These are phyloP conservation scores for Plasmodium inui DNA, from an alignment of 169 alveolate genomes.

Conservation along the genomic window DNA sequence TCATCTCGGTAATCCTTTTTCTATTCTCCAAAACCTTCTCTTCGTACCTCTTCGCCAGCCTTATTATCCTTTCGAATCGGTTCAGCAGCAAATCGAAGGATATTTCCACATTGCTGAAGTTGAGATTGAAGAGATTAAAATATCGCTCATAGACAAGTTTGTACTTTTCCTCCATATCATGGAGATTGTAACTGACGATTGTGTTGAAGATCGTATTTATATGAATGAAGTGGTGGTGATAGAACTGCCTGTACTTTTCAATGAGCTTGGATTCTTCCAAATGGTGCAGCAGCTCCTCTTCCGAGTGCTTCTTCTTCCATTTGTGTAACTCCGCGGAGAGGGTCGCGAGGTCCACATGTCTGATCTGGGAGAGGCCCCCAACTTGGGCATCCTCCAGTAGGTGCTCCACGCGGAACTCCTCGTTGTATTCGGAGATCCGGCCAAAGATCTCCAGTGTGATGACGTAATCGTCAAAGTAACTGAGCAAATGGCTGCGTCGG, in stretches of 20 bases:
- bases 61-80: constrained; percentile 17
- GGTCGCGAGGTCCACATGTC: background rate
- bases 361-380: background rate
- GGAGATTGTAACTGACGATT: constrained; percentile 13
- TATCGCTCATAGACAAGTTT: constrained; percentile 28
- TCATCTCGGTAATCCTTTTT: constrained; percentile 8
- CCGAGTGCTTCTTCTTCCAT: constrained; percentile 17
- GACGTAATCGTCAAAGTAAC: constrained; percentile 17
- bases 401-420: constrained; percentile 6
- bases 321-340: background rate
- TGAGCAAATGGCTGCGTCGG: constrained; percentile 4
- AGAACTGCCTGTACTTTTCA: constrained; percentile 34
- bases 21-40: background rate
- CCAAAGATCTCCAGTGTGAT: constrained; percentile 22
- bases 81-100: constrained; percentile 24
- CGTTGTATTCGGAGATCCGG: constrained; percentile 6
- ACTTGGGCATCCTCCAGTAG: background rate
- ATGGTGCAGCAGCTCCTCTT: constrained; percentile 5
- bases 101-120: constrained; percentile 45
- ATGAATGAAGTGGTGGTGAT: constrained; percentile 35
- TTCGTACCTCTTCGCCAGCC: constrained; percentile 24
- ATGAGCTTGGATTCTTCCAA: constrained; percentile 6
- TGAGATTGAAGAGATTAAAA: constrained; percentile 39
- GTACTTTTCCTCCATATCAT: constrained; percentile 13
- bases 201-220: constrained; percentile 43